A percentile compares a stretch with the other conserved stretches of the same genome.
Conservation (phyloP, 2,329 filamentous ascomycete genomes). For the Periconia digitata region DNA sequence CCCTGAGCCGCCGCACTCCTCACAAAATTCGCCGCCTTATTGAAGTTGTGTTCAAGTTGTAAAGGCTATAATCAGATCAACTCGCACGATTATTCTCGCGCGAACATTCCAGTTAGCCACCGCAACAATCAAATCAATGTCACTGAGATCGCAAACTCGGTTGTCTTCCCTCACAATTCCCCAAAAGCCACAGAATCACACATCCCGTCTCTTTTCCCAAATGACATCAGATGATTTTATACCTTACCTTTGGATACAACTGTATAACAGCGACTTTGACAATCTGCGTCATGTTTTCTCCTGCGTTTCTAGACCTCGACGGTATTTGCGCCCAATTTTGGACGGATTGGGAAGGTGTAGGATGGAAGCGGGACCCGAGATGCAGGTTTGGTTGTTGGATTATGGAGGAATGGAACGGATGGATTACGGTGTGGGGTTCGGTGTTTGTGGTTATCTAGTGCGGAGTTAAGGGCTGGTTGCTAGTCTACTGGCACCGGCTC, state of each 20-base stretch:
- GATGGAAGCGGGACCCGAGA: background rate
- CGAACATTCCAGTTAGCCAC: too few species aligned
- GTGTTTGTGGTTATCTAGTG: too few species aligned
- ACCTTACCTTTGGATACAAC: conserved; percentile 52
- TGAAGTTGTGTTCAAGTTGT: conserved; percentile 51
- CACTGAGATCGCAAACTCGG: background rate
- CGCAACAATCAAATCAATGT: too few species aligned
- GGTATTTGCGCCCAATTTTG: background rate
- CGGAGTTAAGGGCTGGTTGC: too few species aligned
- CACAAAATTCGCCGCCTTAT: conserved; percentile 49
- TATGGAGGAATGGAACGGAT: too few species aligned
- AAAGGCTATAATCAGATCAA: conserved; percentile 42
- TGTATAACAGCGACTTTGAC: conserved; percentile 54
- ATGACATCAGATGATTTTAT: too few species aligned
- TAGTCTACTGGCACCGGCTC: too few species aligned
- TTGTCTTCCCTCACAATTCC: background rate
- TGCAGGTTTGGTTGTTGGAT: background rate
- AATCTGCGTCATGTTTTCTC: conserved; percentile 44
- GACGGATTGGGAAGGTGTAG: background rate
- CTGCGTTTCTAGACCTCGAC: background rate
- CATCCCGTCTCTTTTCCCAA: too few species aligned
- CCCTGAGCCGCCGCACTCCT: conserved; percentile 49
- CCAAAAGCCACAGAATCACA: background rate
- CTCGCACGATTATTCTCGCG: too few species aligned
- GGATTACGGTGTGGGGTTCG: too few species aligned